Conservation (phyloP, 108 stramenopile genomes). For the Cyclotella sp. region DNA sequence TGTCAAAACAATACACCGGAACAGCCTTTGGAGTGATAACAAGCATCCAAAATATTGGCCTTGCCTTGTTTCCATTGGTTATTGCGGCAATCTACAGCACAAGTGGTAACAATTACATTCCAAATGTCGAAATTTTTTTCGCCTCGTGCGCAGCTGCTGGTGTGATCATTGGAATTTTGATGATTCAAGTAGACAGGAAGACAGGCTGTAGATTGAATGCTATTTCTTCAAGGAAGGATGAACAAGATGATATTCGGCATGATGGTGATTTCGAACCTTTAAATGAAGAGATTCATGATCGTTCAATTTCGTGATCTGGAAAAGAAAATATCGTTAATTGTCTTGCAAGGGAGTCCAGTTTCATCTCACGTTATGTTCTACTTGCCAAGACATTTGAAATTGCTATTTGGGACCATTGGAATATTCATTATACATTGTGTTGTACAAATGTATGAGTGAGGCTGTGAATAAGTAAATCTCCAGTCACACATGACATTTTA, state of each 20-base stretch:
- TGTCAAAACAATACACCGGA: slow-evolving; percentile 53
- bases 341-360: no score
- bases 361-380: no score
- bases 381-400: no score
- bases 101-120: slow-evolving; percentile 48
- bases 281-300: not conserved
- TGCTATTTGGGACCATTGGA: no score
- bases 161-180: slow-evolving; percentile 46
- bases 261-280: not conserved
- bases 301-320: not conserved
- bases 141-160: slow-evolving; percentile 47
- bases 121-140: slow-evolving; percentile 69
- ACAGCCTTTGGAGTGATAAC: slow-evolving; percentile 71
- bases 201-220: slow-evolving; percentile 45
- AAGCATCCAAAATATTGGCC: slow-evolving; percentile 67
- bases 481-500: no score
- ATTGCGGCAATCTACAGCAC: slow-evolving; percentile 49
- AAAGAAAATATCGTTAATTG: no score
- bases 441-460: no score
- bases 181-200: slow-evolving; percentile 50
- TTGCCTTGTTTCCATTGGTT: slow-evolving; percentile 65
- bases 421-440: no score
- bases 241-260: not conserved
- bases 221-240: not conserved
- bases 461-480: no score